Evolutionary conservation across 352 stramenopile genomes (phyloP), one percentile per base, ranked within the genome.

Genomic region (Globisporangium alternatum): DNA sequence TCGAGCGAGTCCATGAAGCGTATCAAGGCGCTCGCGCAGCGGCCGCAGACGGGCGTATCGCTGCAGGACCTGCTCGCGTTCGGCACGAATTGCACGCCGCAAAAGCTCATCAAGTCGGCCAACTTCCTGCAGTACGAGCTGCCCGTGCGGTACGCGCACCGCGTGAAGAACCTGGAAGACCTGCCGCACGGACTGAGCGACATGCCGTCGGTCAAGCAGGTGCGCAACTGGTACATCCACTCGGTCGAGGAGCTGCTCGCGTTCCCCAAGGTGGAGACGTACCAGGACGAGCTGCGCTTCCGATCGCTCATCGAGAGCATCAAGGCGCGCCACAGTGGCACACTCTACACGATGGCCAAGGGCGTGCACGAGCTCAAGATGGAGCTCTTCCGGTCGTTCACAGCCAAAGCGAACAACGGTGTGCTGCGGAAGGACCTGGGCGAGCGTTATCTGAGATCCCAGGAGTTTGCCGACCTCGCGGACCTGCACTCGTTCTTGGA

Each of bases 331-430:
- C 98, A 99, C 79, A 96, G 90, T n/a, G 88, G 91, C 37, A 99
- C 98, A 30, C 84, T 99, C 13, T 98, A 99, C 41, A 99, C 98
- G 25, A 99, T 99, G 96, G 98, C 98, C n/a, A 96, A 97, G 61
- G 97, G 97, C 41, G 96, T 99, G 8, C 97, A 98, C 69, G 95
- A 99, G 84, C 91, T 99, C 66, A 97, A 98, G 60, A 81, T 93
- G 74, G 73, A 96, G 60, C 69, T 93, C 17, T 88, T 96, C 62
- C 73, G 77, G 22, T 85, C 88, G 30, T 91, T 93, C 65, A 70
- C 76, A 2, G 74, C 76, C 56, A 86, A 84, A 60, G 47, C 66
- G 12, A 68, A 77, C 8, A 56, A 60, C 13, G 64, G 67, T 12
- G 30, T 22, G 9, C 45, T 75, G 47, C 72, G 66, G 17, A 81